Percentiles rank a stretch among this genome's conserved stretches.
These are phyloP conservation scores for Tremellales sp. DNA, from an alignment of 1,284 basidiomycete species.

Conservation along the genomic window DNA sequence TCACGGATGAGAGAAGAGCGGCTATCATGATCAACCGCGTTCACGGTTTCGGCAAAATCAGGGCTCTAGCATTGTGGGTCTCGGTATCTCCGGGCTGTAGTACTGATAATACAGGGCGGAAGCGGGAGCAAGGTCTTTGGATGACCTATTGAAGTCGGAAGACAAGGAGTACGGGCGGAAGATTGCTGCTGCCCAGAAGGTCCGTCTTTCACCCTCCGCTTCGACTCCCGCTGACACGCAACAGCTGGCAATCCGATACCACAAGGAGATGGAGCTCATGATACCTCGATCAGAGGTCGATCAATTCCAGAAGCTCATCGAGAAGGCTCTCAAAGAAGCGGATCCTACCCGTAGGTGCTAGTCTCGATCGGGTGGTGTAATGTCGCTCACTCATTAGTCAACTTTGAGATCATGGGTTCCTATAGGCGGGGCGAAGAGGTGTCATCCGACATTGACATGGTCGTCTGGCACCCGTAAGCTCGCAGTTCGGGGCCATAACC, in stretches of 20 bases:
- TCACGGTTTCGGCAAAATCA: slow-evolving; percentile 23
- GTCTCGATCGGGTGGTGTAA: not conserved
- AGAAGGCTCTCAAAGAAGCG: slow-evolving; percentile 17
- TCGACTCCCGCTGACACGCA: not conserved
- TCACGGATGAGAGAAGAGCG: slow-evolving; percentile 15
- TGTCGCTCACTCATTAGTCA: slow-evolving; percentile 11
- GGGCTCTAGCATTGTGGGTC: slow-evolving; percentile 23
- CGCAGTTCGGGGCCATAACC: not conserved
- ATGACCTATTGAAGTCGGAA: slow-evolving; percentile 20
- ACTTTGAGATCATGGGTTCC: slow-evolving; percentile 35
- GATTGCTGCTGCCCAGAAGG: slow-evolving; percentile 23
- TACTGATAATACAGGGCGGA: slow-evolving; percentile 15
- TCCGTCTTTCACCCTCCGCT: not conserved
- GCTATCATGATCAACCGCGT: slow-evolving; percentile 27
- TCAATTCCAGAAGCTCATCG: slow-evolving; percentile 17
- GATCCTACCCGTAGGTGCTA: slow-evolving; percentile 20
- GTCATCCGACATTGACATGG: slow-evolving; percentile 35
- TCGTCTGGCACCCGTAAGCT: slow-evolving; percentile 34
- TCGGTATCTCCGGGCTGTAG: not conserved
- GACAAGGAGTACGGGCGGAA: slow-evolving; percentile 20
- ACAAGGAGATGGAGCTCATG: slow-evolving; percentile 33
- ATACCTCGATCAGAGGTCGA: slow-evolving; percentile 28
- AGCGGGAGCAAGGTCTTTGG: slow-evolving; percentile 22
- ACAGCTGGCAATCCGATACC: slow-evolving; percentile 27
- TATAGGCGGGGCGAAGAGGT: slow-evolving; percentile 32